These are phyloP conservation scores for Talaromyces sp. DNA, from an alignment of 2,329 filamentous ascomycete genomes.

Conservation along the genomic window DNA sequence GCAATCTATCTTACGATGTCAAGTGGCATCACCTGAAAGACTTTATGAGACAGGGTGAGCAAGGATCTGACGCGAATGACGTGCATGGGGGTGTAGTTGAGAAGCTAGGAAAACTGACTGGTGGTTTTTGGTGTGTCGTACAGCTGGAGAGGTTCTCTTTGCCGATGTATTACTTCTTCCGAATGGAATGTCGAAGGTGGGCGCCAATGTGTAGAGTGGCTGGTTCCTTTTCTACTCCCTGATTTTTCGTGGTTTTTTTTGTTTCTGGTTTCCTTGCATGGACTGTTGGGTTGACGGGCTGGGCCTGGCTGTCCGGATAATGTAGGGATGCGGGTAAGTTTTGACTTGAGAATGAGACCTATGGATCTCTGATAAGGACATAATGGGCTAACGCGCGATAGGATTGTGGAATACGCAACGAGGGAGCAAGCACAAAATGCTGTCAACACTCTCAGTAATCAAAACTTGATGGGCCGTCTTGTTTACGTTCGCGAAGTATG, in stretches of 20 bases:
- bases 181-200: conserved; percentile 99
- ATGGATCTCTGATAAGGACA: not conserved
- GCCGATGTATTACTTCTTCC: conserved; percentile 99
- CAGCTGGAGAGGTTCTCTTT: conserved; percentile 98
- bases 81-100: not conserved
- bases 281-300: conserved; percentile 99
- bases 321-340: conserved; percentile 99
- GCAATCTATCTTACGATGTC: conserved; percentile 98
- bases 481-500: conserved; percentile 96
- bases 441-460: conserved; percentile 97
- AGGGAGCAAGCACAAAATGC: conserved; percentile 98
- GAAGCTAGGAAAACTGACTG: conserved; percentile 13
- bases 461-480: conserved; percentile 96
- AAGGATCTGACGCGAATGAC: conserved; percentile 27
- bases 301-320: conserved; percentile 83
- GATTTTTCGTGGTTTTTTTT: conserved; percentile 65
- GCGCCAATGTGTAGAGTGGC: conserved; percentile 87
- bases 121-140: conserved; percentile 26
- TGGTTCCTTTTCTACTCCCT: conserved; percentile 68
- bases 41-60: conserved; percentile 98
- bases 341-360: not conserved
- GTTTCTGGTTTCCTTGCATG: conserved; percentile 67
- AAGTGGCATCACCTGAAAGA: conserved; percentile 99
- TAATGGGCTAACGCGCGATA: conserved; percentile 44
- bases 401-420: conserved; percentile 99